Base-by-base conservation (phyloP, 495 filamentous ascomycete genomes). In the Halenospora varia region DNA sequence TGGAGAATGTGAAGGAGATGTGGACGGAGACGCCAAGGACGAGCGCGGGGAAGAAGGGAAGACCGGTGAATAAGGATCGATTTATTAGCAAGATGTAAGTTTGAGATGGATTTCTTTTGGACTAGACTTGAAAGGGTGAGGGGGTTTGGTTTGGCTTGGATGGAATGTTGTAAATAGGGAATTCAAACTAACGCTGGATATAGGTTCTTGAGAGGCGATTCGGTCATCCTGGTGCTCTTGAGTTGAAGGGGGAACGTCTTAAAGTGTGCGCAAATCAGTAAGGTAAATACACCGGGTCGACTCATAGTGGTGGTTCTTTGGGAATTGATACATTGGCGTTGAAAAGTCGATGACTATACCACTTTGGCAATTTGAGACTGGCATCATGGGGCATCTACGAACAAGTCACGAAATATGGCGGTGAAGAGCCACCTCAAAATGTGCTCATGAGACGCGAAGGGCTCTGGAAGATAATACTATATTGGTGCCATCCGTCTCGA, bases 1-100 rank as follows among this genome's bases (percentile, higher is more conserved):
- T 96, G 29, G 92, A 96, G 82, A 95, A 95, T 63, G 90, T 93
- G 35, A 98, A 97, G 79, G 94, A 98, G 78, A 97, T 98, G 92
- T 98, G 94, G 94, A 96, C 91, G 3, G 94, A 98, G 76, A 91
- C 86, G 53, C 92, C 94, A 35, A 83, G 89, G 61, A 70, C 81
- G 22, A 77, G 82, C 13, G 81, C 78, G 41, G 90, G 90, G 23
- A 88, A 89, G 76, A 92, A 91, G 75, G 90, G 93, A 52, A 83
- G 87, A 70, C 88, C 90, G 26, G 88, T 96, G 39, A 97, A 98
- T 75, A 97, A 97, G 82, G 94, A 98, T 73, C 80, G 95, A 25
- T 98, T 97, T 73, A 92, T 97, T 66, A 96, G 90, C 80, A 98
- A 98, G 79, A 91, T 98, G 94, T 96, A 70, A 57, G 88, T 61